Percentiles rank a stretch among this genome's conserved stretches.
Conservation (phyloP, 371 early-diverging fungal species). For the Syncephalis plumigaleata region DNA sequence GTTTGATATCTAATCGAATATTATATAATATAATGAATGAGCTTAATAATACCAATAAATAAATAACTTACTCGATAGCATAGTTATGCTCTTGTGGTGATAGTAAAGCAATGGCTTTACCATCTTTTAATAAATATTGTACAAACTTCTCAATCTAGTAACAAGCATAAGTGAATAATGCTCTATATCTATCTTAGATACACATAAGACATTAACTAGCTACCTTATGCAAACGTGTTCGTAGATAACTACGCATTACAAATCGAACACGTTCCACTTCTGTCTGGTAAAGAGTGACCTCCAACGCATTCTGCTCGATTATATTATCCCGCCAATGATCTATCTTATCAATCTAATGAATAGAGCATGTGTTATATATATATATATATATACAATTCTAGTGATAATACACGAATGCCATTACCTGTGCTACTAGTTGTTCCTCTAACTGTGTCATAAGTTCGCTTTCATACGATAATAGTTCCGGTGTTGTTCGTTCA, state of each 20-base stretch:
- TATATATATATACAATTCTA: too few relatives aligned
- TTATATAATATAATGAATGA: too few relatives aligned
- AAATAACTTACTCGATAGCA: not conserved
- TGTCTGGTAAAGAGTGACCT: slow-evolving; percentile 40
- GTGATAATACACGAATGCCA: too few relatives aligned
- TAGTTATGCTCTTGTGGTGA: not conserved
- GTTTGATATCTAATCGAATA: too few relatives aligned
- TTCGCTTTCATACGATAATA: slow-evolving; percentile 37
- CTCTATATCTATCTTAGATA: too few relatives aligned
- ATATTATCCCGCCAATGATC: not conserved
- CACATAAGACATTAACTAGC: not conserved
- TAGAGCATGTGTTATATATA: too few relatives aligned
- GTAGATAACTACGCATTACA: slow-evolving; percentile 49
- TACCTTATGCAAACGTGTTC: slow-evolving; percentile 48
- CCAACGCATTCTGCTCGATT: not conserved
- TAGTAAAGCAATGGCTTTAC: not conserved
- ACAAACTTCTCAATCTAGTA: not conserved
- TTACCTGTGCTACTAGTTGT: slow-evolving; percentile 39
- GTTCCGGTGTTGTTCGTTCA: slow-evolving; percentile 62
- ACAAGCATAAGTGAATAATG: not conserved
- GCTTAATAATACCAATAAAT: too few relatives aligned
- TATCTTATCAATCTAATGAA: not conserved
- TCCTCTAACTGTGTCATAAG: slow-evolving; percentile 39
- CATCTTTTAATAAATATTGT: not conserved
- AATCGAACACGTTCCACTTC: slow-evolving; percentile 74